phyloP scores from a whole-genome alignment of 306 rosid genomes.

The Ormosia emarginata region DNA sequence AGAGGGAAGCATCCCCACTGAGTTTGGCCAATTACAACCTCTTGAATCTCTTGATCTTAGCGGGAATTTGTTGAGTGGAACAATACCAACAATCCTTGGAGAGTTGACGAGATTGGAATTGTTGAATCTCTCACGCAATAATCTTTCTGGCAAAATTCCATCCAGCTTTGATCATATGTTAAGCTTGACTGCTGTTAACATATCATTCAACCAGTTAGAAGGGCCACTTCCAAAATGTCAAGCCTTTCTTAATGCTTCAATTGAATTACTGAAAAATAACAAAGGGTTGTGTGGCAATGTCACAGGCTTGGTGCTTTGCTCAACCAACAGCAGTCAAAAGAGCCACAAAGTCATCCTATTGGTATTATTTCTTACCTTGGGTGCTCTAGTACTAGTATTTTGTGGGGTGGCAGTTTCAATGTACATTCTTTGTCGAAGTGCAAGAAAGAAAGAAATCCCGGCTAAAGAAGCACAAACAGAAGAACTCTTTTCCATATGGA shows the following conservation, averaged over 20 bases:
- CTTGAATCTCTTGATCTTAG: constrained; percentile 44
- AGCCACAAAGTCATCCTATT: not conserved
- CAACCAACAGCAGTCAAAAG: not conserved
- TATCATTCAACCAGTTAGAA: constrained; percentile 31
- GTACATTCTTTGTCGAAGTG: constrained; percentile 1
- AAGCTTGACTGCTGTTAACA: constrained; percentile 34
- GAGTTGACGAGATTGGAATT: not conserved
- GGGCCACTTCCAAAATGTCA: constrained; percentile 14
- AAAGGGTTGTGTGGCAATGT: constrained; percentile 27
- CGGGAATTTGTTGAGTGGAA: constrained; percentile 14
- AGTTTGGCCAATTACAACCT: not conserved
- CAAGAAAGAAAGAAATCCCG: not conserved
- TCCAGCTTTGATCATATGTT: constrained; percentile 18
- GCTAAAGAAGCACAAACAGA: not conserved
- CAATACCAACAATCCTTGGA: constrained; percentile 33
- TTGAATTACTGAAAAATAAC: constrained; percentile 16
- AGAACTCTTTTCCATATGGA: constrained; percentile 17
- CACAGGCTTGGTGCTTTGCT: not conserved
- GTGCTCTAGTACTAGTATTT: not conserved
- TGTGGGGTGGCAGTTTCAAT: not conserved
- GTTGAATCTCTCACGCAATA: constrained; percentile 40
- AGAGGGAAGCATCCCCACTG: not conserved
- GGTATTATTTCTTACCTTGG: not conserved
- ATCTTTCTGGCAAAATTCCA: constrained; percentile 36
- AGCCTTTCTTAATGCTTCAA: constrained; percentile 24